Base-by-base conservation (phyloP, 2,329 filamentous ascomycete genomes). In the Neonectria sp. region DNA sequence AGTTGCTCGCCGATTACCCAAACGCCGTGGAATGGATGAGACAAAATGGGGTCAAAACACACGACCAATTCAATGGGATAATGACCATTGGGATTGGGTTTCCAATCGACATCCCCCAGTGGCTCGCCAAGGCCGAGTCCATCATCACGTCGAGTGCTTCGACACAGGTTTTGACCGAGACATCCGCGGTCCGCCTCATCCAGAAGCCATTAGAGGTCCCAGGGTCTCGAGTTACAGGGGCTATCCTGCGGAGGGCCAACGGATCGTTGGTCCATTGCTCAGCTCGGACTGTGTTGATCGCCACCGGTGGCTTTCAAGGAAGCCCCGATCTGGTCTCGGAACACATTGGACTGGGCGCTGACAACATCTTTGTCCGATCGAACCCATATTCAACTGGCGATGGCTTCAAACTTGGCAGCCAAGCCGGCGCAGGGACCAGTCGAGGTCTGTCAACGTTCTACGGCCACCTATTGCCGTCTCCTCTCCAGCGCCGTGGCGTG, bases 61-160 rank as follows among this genome's bases (percentile, higher is more conserved):
- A 61, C 7, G 64, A 67, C 12, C 67, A 67, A 21, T 69, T 69
- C 55, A 64, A 67, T 12, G 67, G 67, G 1, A 69, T 69, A 48
- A 69, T 69, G 67, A 58, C 64, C 4, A 69, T 69, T n/a, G 64
- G 67, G 3, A 67, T 69, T 15, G 67, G 64, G 11, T 69, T 69
- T 15, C 67, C 67, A 6, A 67, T 69, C n/a, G 57, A 61, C 21
- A 58, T 69, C 37, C 64, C 64, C 2, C 67, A 69, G 35, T 69
- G 64, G 67, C 67, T 69, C 21, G 37, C 53, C n/a, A 48, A 55
- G 11, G 67, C 67, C 7, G 64, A 69, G 12, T 67, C 60, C 24
- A 61, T 69, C 46, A 60, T 69, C 53, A 52, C 25, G 12, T 52
- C 64, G 3, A 59, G 27, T 7, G 33, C 64, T 9, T 58, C 35